Evolutionary conservation across 176 grass and related monocot genomes (phyloP), one percentile per base, ranked within the genome.

Genomic region (Leersia perrieri): DNA sequence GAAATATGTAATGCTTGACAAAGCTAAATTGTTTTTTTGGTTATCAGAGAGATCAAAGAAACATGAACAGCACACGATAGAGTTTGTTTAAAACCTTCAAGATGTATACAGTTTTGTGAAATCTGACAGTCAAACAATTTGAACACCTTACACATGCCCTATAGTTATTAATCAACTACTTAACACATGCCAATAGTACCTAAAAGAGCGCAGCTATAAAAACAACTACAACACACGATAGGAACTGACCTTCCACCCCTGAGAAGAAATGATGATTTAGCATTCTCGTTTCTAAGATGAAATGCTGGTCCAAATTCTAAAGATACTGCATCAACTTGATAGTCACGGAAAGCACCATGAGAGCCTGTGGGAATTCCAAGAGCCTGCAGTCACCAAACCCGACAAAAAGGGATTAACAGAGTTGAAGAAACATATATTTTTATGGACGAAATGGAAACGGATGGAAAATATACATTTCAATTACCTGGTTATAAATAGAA

Each of bases 301-400:
- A 89, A 88, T 79, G 86, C 83, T 27, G 92, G 90, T 61, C 86
- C 92, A 73, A 95, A 83, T 61, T 98, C 92, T 73, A 98, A 83
- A 66, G 92, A 94, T 80, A 98, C 88, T 22, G 95, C 92, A 70
- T 98, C 95, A 51, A 98, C 82, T 92, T 98, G 95, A 70, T 98
- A 98, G 83, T 98, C 92, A 82, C 95, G 92, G 44, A 98, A 98
- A 42, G 95, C 88, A 16, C 95, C 95, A 89, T 98, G 95, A 29
- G 92, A 84, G 11, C 95, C 95, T 33, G 95, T 98, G 61, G 92
- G 92, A 13, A 98, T 90, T 85, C 95, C 95, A 88, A 94, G 83
- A 53, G 92, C 92, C 95, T 94, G 69, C 25, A 88, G 82, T 63
- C 72, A 23, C 67, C 33, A 84, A 82, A 82, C 7, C 25, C 44